Conservation (phyloP, 192 early-diverging fungal species). For the Podila verticillata region DNA sequence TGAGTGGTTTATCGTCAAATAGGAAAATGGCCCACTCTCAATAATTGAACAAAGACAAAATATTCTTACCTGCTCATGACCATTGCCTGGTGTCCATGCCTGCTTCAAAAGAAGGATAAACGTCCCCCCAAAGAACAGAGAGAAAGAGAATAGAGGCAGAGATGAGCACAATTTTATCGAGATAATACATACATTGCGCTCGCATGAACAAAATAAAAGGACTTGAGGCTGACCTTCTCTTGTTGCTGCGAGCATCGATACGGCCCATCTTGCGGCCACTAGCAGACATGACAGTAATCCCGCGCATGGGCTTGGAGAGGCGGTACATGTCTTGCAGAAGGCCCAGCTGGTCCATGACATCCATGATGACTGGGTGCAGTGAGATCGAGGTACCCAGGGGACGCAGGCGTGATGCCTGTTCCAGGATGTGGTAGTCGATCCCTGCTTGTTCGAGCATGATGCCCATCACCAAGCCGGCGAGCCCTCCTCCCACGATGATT, state of each 20-base stretch:
- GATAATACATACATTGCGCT: too few species aligned
- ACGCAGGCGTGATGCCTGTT: slow-evolving; percentile 43
- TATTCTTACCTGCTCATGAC: slow-evolving; percentile 47
- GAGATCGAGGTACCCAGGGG: slow-evolving; percentile 48
- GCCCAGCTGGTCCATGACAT: slow-evolving; percentile 40
- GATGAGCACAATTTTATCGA: not conserved
- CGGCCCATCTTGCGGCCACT: slow-evolving; percentile 35
- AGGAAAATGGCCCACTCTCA: too few species aligned
- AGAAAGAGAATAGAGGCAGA: not conserved
- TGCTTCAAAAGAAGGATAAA: slow-evolving; percentile 1
- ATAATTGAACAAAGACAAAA: not conserved
- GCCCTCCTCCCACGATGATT: slow-evolving; percentile 36
- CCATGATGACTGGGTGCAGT: slow-evolving; percentile 38
- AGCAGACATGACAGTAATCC: slow-evolving; percentile 39
- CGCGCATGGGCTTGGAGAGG: slow-evolving; percentile 34
- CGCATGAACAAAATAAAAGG: not conserved
- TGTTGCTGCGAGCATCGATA: slow-evolving; percentile 46
- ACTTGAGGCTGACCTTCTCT: slow-evolving; percentile 18
- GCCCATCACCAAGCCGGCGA: slow-evolving; percentile 36
- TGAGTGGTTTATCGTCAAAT: too few species aligned
- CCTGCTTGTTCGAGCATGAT: slow-evolving; percentile 47
- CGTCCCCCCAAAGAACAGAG: not conserved
- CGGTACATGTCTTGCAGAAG: slow-evolving; percentile 28
- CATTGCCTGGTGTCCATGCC: slow-evolving; percentile 41
- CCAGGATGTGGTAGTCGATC: slow-evolving; percentile 50